Base-by-base conservation (phyloP, 2,329 filamentous ascomycete species). In the Cucurbitaria berberidis region DNA sequence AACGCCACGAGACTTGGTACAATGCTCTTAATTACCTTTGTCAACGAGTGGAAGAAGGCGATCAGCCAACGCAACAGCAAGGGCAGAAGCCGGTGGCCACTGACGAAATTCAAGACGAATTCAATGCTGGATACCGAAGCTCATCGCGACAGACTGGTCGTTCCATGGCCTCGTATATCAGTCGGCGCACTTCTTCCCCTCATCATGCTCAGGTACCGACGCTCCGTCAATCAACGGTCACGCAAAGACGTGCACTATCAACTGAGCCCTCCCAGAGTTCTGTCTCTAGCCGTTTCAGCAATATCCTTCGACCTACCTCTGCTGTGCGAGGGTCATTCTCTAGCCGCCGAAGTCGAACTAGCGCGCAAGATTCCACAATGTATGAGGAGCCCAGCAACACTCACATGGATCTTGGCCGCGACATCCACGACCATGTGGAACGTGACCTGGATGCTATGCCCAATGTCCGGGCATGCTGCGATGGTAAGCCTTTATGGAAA, bases 1-100 rank as follows among this genome's bases (percentile, higher is more conserved):
- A 97, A 73, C 85, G 95, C 55, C 95, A 99, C 70, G 95, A 99
- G 78, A 98, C 93, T 0, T 99, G 95, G 95, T 96, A 95, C 82
- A 98, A 98, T 69, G 93, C 95, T 0, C 82, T 99, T 48, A 96
- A 91, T 1, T 99, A 99, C 73, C 84, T 99, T 13, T 83, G 98
- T 30, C 82, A 96, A 26, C 87, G 93, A 40, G 92, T 88, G 22
- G 68, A 64, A 1, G 64, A 82, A 15, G 79, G 80, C 42, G 68
- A 74, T 48, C 29, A 49, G 42, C 47, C 35, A 30, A 45, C 53
- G 32, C 47, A 72, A 51, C 74, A 83, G 18, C 24, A 49, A 32
- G 87, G 89, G 32, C 79, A 84, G 39, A 74, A 77, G 34, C 45
- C 60, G 11, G 83, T 90, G 58, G 87, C 79, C 4, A 66, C 80